Evolutionary conservation across 441 rosid genomes (phyloP).

Genomic region (Jatropha multifida): DNA sequence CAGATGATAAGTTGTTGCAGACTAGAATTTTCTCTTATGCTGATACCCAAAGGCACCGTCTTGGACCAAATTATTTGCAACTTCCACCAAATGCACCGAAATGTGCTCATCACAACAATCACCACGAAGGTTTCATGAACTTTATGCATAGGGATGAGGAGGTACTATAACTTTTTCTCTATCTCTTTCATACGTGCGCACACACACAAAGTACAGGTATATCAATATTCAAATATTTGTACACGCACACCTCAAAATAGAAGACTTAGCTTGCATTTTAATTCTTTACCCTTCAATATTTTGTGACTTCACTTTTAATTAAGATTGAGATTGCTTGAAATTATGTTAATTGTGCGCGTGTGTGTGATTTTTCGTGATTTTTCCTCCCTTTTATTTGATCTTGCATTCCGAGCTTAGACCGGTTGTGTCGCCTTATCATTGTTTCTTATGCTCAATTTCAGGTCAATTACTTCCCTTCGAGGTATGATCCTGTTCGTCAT

Average conservation of each 20-base stretch:
- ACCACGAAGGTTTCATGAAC: constrained; percentile 91
- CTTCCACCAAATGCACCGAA: constrained; percentile 95
- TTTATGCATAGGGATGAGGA: constrained; percentile 95
- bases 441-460: constrained; percentile 36
- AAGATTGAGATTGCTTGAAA: background rate
- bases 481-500: constrained; percentile 73
- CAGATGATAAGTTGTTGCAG: constrained; percentile 91
- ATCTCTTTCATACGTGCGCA: background rate
- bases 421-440: background rate
- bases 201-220: no score
- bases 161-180: constrained; percentile 35
- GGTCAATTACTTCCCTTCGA: constrained; percentile 93
- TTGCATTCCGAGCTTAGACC: background rate
- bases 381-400: background rate
- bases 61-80: constrained; percentile 92
- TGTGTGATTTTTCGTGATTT: no score
- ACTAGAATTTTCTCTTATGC: constrained; percentile 76
- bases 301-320: no score
- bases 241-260: background rate
- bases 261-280: background rate
- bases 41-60: constrained; percentile 97
- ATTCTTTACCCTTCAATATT: background rate
- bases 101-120: constrained; percentile 91
- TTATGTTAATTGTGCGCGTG: background rate
- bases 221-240: no score